These are phyloP conservation scores for Orobanche coerulescens DNA, from an alignment of 257 asterid species.

Conservation along the genomic window DNA sequence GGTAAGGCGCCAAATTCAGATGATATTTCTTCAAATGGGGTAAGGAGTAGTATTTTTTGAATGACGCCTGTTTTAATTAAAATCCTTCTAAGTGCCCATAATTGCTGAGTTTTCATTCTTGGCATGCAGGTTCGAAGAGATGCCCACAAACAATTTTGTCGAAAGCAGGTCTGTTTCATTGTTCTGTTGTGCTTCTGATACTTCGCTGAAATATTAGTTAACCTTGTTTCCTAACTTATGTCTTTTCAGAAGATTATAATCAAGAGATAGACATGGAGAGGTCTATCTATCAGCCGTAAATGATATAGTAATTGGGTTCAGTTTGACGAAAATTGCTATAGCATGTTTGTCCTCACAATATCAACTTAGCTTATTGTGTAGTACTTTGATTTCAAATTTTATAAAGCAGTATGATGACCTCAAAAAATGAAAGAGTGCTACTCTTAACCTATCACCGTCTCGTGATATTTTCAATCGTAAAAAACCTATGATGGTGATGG, in stretches of 20 bases:
- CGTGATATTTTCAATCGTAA: no score
- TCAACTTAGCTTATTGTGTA: slow-evolving; percentile 1
- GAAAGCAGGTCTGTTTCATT: slow-evolving; percentile 94
- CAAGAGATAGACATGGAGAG: background rate
- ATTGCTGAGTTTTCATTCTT: background rate
- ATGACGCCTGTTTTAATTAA: background rate
- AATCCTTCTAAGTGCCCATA: background rate
- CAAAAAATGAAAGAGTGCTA: background rate
- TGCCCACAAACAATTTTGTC: slow-evolving; percentile 90
- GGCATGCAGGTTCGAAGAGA: slow-evolving; percentile 83
- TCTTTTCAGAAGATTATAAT: background rate
- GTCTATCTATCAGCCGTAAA: background rate
- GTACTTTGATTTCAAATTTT: background rate
- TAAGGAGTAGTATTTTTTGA: slow-evolving; percentile 23
- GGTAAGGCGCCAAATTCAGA: slow-evolving; percentile 84
- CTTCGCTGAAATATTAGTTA: background rate
- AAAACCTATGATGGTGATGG: no score
- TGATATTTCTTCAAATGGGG: slow-evolving; percentile 94
- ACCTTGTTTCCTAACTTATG: slow-evolving; percentile 1
- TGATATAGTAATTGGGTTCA: slow-evolving; percentile 4
- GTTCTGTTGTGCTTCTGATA: background rate
- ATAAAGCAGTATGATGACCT: background rate
- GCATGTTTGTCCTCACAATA: background rate
- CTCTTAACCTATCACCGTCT: no score
- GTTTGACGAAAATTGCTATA: background rate